phyloP scores from a whole-genome alignment of 306 rosid genomes.

The Cercis canadensis region DNA sequence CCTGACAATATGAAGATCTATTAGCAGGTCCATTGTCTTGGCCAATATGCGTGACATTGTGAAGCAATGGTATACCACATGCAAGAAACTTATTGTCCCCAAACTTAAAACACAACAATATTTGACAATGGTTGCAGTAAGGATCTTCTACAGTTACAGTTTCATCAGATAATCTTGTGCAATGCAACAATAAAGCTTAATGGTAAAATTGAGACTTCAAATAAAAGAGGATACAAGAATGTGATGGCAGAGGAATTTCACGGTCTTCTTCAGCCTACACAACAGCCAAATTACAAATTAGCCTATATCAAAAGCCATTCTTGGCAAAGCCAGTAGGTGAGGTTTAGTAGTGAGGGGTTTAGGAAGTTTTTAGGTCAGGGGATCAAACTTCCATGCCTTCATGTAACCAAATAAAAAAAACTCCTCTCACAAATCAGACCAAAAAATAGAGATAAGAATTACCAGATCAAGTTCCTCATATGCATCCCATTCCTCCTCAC shows the following conservation, averaged over 20 bases:
- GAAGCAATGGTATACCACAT: not conserved
- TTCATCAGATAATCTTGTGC: not conserved
- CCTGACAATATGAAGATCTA: not conserved
- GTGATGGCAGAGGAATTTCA: slow-evolving; percentile 62
- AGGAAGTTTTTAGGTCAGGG: no score
- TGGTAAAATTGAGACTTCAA: slow-evolving; percentile 26
- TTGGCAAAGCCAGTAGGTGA: no score
- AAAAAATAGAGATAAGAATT: slow-evolving; percentile 27
- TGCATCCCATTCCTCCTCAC: slow-evolving; percentile 61
- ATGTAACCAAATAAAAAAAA: no score
- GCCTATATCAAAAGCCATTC: slow-evolving; percentile 9
- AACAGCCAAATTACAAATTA: slow-evolving; percentile 34
- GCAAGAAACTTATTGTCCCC: not conserved
- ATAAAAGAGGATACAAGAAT: slow-evolving; percentile 66
- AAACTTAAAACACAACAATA: not conserved
- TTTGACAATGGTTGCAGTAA: not conserved
- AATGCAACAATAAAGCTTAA: slow-evolving; percentile 8
- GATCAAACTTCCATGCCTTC: no score
- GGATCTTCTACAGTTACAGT: not conserved
- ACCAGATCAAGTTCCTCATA: slow-evolving; percentile 67
- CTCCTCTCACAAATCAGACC: not conserved
- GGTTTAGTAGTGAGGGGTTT: no score
- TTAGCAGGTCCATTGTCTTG: not conserved
- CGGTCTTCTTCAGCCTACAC: slow-evolving; percentile 67
- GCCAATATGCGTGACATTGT: not conserved